Percentiles rank a stretch among this genome's conserved stretches.
phyloP scores from a whole-genome alignment of 176 grass and related monocot species.

The Oryza punctata region DNA sequence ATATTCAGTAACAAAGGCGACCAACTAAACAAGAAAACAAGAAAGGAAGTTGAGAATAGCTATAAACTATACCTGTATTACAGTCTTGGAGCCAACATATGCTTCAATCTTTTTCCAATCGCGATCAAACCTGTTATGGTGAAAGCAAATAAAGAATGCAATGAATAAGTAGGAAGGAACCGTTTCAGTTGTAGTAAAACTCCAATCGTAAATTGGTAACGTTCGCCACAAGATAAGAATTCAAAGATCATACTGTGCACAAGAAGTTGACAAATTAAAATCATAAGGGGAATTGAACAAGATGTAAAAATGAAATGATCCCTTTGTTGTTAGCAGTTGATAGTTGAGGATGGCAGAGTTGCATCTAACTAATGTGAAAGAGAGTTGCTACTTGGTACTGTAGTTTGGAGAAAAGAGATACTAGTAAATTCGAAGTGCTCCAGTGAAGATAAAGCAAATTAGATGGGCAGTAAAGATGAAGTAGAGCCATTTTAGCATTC shows the following conservation, averaged over 20 bases:
- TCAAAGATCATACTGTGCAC: background rate
- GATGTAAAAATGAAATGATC: background rate
- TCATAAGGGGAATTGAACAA: background rate
- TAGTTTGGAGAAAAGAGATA: background rate
- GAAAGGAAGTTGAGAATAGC: background rate
- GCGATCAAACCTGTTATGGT: slow-evolving; percentile 61
- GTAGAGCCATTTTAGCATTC: background rate
- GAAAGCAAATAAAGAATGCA: background rate
- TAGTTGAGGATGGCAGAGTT: background rate
- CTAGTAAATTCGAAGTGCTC: background rate
- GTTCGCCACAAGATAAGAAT: background rate
- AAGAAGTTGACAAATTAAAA: background rate
- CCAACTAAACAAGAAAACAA: background rate
- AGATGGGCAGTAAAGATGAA: too few relatives aligned
- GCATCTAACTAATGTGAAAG: background rate
- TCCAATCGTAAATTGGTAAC: too few relatives aligned
- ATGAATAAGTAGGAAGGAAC: background rate
- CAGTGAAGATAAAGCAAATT: too few relatives aligned
- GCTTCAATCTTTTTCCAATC: slow-evolving; percentile 84
- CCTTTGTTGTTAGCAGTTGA: background rate
- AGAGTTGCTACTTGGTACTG: background rate
- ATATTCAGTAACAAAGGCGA: background rate
- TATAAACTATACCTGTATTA: slow-evolving; percentile 68
- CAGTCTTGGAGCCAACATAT: slow-evolving; percentile 73
- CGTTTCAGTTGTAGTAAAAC: background rate